A percentile compares a stretch with the other conserved stretches of the same genome.
Evolutionary conservation across 441 rosid species (phyloP).

Genomic region (Kokia cookei): DNA sequence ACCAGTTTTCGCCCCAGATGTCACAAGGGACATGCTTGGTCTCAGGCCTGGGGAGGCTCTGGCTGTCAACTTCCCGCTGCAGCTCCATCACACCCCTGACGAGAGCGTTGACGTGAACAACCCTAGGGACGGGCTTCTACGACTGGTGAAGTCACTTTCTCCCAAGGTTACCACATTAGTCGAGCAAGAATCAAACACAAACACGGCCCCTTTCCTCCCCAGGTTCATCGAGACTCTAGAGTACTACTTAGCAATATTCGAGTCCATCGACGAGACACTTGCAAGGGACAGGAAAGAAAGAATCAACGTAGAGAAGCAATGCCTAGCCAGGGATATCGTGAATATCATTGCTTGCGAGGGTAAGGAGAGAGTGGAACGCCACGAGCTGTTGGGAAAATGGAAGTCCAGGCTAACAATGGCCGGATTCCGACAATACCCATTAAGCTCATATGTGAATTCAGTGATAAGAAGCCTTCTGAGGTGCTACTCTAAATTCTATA

Average conservation of each 20-base stretch:
- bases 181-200: conserved; percentile 89
- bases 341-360: conserved; percentile 89
- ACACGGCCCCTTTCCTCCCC: conserved; percentile 72
- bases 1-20: conserved; percentile 50
- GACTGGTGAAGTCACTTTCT: conserved; percentile 67
- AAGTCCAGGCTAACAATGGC: conserved; percentile 85
- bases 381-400: conserved; percentile 87
- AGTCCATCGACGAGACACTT: conserved; percentile 65
- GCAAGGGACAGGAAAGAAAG: conserved; percentile 60
- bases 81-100: conserved; percentile 82
- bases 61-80: conserved; percentile 73
- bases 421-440: conserved; percentile 62
- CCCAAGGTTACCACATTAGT: conserved; percentile 73
- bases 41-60: conserved; percentile 65
- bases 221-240: conserved; percentile 64
- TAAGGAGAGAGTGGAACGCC: conserved; percentile 73
- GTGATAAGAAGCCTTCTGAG: conserved; percentile 55
- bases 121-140: conserved; percentile 66
- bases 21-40: conserved; percentile 51
- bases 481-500: conserved; percentile 49
- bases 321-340: conserved; percentile 75
- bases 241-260: conserved; percentile 70
- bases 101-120: conserved; percentile 77
- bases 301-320: conserved; percentile 72
- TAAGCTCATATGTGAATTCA: conserved; percentile 60